These are phyloP conservation scores for Zygosaccharomyces pseudobailii DNA, from an alignment of 1,139 yeast species.

Conservation along the genomic window DNA sequence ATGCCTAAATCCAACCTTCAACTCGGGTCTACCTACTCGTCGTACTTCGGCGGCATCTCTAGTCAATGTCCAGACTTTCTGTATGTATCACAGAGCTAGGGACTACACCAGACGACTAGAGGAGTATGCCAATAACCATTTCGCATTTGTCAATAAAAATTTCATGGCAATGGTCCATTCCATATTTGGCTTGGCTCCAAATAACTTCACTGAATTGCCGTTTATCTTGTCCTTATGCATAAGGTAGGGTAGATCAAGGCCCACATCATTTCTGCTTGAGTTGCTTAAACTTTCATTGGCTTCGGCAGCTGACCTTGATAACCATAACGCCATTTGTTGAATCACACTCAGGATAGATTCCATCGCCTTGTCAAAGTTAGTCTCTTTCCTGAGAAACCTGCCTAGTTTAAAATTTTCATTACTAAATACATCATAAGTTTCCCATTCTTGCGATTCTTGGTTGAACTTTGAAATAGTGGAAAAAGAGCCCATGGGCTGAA, in stretches of 20 bases:
- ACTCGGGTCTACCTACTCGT: background rate
- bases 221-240: constrained; percentile 66
- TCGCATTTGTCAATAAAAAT: constrained; percentile 61
- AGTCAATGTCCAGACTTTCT: too few species aligned
- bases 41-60: background rate
- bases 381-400: constrained; percentile 30
- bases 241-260: constrained; percentile 66
- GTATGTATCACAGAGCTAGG: background rate
- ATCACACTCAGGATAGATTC: constrained; percentile 26
- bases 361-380: constrained; percentile 32
- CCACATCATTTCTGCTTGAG: constrained; percentile 41
- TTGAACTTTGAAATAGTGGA: constrained; percentile 67
- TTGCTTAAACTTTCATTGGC: constrained; percentile 13
- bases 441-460: constrained; percentile 30
- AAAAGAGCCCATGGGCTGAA: constrained; percentile 81
- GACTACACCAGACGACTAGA: constrained; percentile 17
- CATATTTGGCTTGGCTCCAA: constrained; percentile 57
- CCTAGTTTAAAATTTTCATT: constrained; percentile 37
- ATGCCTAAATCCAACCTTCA: background rate
- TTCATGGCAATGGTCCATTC: constrained; percentile 93
- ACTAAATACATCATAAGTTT: constrained; percentile 33
- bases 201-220: constrained; percentile 66
- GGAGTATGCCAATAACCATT: constrained; percentile 40
- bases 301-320: constrained; percentile 12
- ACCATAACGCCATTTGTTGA: constrained; percentile 18